A percentile compares a stretch with the other conserved stretches of the same genome.
Evolutionary conservation across 176 grass and related monocot species (phyloP).

Genomic region (Zizania latifolia): DNA sequence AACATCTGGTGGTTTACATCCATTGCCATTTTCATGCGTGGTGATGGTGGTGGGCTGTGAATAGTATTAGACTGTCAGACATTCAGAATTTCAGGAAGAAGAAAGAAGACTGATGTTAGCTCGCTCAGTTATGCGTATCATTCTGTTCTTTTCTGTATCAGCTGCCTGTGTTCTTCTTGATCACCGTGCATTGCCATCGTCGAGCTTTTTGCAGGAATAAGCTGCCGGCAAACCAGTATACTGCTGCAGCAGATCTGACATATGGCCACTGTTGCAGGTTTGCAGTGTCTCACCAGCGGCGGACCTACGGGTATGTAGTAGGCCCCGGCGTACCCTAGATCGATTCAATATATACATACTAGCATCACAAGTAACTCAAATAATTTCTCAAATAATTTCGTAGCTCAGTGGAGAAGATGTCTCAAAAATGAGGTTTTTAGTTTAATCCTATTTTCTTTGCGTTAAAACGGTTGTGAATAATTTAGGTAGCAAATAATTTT

Average conservation of each 20-base stretch:
- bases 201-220: no score
- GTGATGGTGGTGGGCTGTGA: conserved; percentile 19
- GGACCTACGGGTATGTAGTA: no score
- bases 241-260: background rate
- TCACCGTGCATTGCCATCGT: background rate
- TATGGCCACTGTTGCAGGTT: background rate
- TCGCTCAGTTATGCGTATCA: background rate
- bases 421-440: no score
- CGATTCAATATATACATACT: no score
- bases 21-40: background rate
- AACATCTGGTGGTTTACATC: conserved; percentile 14
- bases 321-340: no score
- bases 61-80: conserved; percentile 18
- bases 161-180: background rate
- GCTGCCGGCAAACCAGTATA: background rate
- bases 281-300: no score
- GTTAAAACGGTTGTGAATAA: no score
- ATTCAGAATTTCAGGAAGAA: background rate
- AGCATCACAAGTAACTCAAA: no score
- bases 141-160: background rate
- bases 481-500: no score
- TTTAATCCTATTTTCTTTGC: no score
- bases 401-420: no score
- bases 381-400: no score
- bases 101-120: conserved; percentile 10